Base-by-base conservation (phyloP, 2,329 filamentous ascomycete species). In the Trichophyton equinum region DNA sequence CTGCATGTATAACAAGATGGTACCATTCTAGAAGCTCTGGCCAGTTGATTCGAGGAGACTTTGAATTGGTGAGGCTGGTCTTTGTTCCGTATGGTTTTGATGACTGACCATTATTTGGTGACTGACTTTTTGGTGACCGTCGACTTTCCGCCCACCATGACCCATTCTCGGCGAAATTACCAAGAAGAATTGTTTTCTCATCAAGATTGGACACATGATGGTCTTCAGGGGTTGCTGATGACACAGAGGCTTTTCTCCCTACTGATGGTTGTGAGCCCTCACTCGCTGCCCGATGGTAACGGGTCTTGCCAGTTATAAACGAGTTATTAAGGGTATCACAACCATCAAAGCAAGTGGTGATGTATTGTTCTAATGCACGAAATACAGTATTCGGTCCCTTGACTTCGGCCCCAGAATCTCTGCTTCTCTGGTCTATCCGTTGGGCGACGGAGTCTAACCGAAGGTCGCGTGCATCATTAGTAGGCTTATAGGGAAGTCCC, bases 91-190 rank as follows among this genome's bases (percentile, higher is more conserved):
- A 44, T 62, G 13, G 64, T 66, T 49, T 70, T 71, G 30, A 74
- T 72, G 65, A 73, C 73, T 22, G 72, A 59, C 72, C 61, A 5
- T 67, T 58, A 51, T 69, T 68, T 57, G 67, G 66, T 9, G 67
- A 66, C 15, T 69, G 68, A 60, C 70, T 66, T 65, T 69, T 66
- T 70, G 74, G 64, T 66, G 68, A 67, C 5, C 18, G 33, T 67
- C 81, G 77, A 57, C 80, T 80, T 1, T 86, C 87, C 55, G 86
- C 85, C 88, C 88, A 92, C 89, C 88, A 92, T 6, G 82, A 82
- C 1, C 87, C 88, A 68, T 94, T 94, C 69, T 94, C 89, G 0
- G 85, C 87, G 65, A 91, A 79, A 67, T 91, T 83, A 1, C 88
- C 88, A 1, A 91, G 72, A 5, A 91, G 76, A 20, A 92, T 75